A percentile compares a stretch with the other conserved stretches of the same genome.
Conservation (phyloP, 2,329 filamentous ascomycete genomes). For the Venturia nashicola region DNA sequence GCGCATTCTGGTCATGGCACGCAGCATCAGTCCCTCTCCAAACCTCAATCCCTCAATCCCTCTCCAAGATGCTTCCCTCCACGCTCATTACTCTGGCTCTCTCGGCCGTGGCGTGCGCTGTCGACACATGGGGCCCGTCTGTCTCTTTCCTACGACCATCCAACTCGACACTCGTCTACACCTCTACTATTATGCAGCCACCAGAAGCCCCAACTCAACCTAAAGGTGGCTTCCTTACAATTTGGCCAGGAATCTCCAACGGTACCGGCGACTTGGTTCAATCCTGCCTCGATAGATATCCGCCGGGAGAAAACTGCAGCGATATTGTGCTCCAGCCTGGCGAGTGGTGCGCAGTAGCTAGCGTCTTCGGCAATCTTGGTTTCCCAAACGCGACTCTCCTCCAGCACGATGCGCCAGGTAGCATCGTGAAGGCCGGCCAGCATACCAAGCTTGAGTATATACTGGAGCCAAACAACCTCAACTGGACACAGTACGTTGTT, state of each 20-base stretch:
- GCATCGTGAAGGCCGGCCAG: background rate
- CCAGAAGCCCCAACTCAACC: background rate
- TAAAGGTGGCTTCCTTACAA: conserved; percentile 8
- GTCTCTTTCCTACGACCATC: background rate
- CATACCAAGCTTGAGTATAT: background rate
- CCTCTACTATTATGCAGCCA: background rate
- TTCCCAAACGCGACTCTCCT: background rate
- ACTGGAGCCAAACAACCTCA: background rate
- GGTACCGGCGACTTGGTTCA: conserved; percentile 32
- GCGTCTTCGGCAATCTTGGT: background rate
- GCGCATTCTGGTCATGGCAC: background rate
- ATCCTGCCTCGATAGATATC: conserved; percentile 24
- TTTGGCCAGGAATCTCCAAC: conserved; percentile 35
- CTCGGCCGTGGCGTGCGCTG: background rate
- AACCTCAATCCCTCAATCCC: too few species aligned
- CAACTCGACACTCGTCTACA: background rate
- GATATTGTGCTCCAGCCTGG: background rate
- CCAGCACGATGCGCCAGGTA: background rate
- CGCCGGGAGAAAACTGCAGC: background rate
- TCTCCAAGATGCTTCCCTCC: background rate
- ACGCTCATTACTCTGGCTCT: background rate
- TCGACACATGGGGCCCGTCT: background rate
- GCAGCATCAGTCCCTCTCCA: background rate
- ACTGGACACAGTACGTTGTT: conserved; percentile 1
- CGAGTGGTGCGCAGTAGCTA: background rate